Conservation (phyloP, 106 monocot genomes). For the Allium sativum region DNA sequence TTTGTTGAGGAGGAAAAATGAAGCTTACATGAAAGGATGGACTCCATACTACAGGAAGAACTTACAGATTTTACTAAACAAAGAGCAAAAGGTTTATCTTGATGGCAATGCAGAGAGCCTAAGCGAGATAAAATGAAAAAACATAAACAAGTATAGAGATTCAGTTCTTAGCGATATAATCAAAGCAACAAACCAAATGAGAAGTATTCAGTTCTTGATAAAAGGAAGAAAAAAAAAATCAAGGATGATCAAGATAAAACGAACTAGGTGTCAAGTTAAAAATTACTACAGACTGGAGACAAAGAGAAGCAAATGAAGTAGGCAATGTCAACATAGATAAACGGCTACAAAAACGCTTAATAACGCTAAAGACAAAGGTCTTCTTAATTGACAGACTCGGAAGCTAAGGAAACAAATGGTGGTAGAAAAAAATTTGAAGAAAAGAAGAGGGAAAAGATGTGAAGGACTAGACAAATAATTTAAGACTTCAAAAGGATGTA, state of each 20-base stretch:
- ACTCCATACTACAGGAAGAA: conserved; percentile 50
- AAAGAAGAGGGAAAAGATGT: not conserved
- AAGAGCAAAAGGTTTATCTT: conserved; percentile 53
- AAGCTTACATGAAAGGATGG: conserved; percentile 6
- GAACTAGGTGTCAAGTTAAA: conserved; percentile 1
- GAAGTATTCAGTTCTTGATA: not conserved
- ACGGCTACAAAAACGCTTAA: conserved; percentile 60
- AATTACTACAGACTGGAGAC: conserved; percentile 1
- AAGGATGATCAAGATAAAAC: conserved; percentile 4
- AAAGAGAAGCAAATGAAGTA: conserved; percentile 17
- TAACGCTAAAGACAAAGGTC: conserved; percentile 22
- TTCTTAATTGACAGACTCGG: not conserved
- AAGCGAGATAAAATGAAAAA: not conserved
- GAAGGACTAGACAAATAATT: not conserved
- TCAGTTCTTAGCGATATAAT: not conserved
- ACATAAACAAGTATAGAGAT: conserved; percentile 2
- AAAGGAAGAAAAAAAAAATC: not conserved
- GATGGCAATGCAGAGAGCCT: not conserved
- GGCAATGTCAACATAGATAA: conserved; percentile 72
- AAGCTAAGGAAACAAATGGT: not conserved
- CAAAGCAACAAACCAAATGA: not conserved
- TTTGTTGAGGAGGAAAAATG: conserved; percentile 16
- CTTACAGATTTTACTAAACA: conserved; percentile 54
- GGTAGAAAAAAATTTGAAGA: not conserved
- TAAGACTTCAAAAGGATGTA: conserved; percentile 36